Evolutionary conservation across 495 filamentous ascomycete genomes (phyloP).

Genomic region (Bombardia bombarda): DNA sequence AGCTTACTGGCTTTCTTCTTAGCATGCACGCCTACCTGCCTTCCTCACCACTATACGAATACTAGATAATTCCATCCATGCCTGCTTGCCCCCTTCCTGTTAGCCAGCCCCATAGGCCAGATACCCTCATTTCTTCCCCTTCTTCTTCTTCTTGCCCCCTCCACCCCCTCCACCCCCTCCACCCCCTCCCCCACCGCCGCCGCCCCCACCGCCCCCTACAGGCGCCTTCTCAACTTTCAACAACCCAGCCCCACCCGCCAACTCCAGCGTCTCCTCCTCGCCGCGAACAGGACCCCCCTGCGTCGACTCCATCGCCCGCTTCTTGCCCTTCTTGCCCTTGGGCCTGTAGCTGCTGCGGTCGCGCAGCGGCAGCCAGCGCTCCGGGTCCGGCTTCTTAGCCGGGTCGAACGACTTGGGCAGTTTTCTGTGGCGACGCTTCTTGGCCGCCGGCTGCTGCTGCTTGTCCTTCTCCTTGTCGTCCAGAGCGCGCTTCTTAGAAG

Average conservation of each 20-base stretch:
- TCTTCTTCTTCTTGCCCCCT: constrained; percentile 56
- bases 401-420: constrained; percentile 72
- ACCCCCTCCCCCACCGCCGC: constrained; percentile 34
- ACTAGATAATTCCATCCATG: no score
- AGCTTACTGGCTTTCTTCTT: no score
- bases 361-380: constrained; percentile 84
- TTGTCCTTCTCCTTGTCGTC: constrained; percentile 43
- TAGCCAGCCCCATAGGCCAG: background rate
- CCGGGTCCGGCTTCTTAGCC: constrained; percentile 72
- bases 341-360: constrained; percentile 84
- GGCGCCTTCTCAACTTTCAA: constrained; percentile 49
- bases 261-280: constrained; percentile 58
- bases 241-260: constrained; percentile 53
- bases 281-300: constrained; percentile 73
- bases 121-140: constrained; percentile 51
- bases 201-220: constrained; percentile 32
- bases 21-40: no score
- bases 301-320: constrained; percentile 64
- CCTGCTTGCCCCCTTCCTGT: no score
- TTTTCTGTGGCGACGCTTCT: constrained; percentile 62
- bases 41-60: no score
- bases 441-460: constrained; percentile 50
- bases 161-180: no score
- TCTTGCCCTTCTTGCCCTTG: constrained; percentile 86
- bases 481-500: constrained; percentile 25